Percentiles rank a stretch among this genome's conserved stretches.
Conservation (phyloP, 345 rosid species). For the Eucalyptus camaldulensis region DNA sequence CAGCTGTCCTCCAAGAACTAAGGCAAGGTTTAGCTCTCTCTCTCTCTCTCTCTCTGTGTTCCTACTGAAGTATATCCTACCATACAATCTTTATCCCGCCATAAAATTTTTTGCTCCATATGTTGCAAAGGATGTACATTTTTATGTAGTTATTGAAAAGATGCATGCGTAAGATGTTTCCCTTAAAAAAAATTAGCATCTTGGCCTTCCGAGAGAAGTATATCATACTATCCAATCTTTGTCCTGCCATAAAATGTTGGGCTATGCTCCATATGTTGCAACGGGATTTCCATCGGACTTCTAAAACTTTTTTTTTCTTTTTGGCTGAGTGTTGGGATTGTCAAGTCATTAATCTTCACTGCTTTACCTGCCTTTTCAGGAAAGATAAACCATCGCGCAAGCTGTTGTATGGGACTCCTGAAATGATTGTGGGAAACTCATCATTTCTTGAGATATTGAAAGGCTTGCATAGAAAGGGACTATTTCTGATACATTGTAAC, state of each 20-base stretch:
- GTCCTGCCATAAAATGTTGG: not conserved
- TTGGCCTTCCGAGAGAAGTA: not conserved
- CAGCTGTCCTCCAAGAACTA: constrained; percentile 68
- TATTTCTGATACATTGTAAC: not conserved
- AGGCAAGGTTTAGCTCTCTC: constrained; percentile 36
- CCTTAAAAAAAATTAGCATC: not conserved
- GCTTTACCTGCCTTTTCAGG: constrained; percentile 1
- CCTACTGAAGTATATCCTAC: too few species aligned
- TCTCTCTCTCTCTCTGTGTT: not conserved
- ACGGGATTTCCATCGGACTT: fast-evolving
- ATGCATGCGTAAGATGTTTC: not conserved
- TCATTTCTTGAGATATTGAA: constrained; percentile 48
- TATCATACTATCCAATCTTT: not conserved
- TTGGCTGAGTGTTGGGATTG: not conserved
- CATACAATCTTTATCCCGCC: too few species aligned
- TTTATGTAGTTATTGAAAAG: not conserved
- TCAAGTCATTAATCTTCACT: not conserved
- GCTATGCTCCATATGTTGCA: not conserved
- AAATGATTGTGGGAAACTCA: constrained; percentile 66
- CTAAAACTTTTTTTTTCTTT: not conserved
- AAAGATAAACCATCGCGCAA: constrained; percentile 52
- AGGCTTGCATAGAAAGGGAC: constrained; percentile 57
- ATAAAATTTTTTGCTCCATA: too few species aligned
- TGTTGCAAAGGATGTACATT: not conserved
- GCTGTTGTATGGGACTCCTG: constrained; percentile 89